Conservation (phyloP, 73 alveolate genomes). For the Tetrahymena thermophila region DNA sequence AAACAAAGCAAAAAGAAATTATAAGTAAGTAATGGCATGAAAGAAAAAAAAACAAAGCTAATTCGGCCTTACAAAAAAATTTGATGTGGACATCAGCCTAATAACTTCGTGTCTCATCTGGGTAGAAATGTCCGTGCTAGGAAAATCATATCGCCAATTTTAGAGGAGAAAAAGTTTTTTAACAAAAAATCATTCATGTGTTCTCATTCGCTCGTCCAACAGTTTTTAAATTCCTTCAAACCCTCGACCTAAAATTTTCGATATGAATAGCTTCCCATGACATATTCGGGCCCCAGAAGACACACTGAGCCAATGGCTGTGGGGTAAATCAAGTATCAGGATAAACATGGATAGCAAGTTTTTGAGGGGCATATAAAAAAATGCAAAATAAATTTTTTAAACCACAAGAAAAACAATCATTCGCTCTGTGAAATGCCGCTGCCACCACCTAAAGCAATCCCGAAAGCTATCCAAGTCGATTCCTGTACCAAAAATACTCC, state of each 20-base stretch:
- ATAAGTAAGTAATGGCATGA: not conserved
- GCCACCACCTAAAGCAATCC: not conserved
- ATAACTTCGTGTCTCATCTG: not conserved
- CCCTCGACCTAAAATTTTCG: not conserved
- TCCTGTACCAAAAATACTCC: not conserved
- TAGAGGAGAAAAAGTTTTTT: not conserved
- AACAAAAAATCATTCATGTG: not conserved
- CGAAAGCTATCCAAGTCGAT: not conserved
- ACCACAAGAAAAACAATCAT: not conserved
- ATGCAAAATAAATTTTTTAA: not conserved
- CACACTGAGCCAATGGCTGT: not conserved
- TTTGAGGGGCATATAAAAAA: not conserved
- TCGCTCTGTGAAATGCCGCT: not conserved
- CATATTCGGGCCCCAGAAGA: not conserved
- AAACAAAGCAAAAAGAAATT: not conserved
- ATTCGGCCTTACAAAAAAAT: not conserved
- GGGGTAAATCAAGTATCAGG: not conserved
- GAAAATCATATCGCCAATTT: not conserved
- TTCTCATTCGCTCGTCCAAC: constrained; percentile 5
- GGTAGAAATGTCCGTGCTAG: constrained; percentile 3
- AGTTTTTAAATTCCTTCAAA: not conserved
- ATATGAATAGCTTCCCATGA: not conserved
- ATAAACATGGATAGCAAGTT: not conserved
- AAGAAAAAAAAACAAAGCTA: not conserved
- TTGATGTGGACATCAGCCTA: not conserved